A percentile compares a stretch with the other conserved stretches of the same genome.
Evolutionary conservation across 2,329 filamentous ascomycete species (phyloP).

Genomic region (Ilyonectria robusta): DNA sequence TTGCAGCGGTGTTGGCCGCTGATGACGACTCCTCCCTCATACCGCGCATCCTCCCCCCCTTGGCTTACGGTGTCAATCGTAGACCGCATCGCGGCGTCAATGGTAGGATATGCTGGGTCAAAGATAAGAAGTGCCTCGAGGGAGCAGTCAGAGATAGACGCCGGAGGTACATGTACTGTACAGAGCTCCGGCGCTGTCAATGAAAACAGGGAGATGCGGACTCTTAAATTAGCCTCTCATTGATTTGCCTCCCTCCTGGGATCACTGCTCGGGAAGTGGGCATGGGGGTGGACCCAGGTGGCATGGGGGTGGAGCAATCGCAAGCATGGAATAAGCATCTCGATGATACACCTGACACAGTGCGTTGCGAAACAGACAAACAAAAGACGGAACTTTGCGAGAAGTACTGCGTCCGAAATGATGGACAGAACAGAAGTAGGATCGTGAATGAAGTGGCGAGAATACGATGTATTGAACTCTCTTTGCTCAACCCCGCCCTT

Average conservation of each 20-base stretch:
- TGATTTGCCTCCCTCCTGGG: slow-evolving; percentile 16
- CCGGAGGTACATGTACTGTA: slow-evolving; percentile 1
- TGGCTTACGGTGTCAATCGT: slow-evolving; percentile 6
- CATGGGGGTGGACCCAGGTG: slow-evolving; percentile 3
- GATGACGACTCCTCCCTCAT: slow-evolving; percentile 24
- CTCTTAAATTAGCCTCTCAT: slow-evolving; percentile 12
- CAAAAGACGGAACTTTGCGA: not conserved
- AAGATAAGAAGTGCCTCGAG: not conserved
- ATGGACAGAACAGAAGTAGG: not conserved
- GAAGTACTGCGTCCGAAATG: not conserved
- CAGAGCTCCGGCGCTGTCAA: slow-evolving; percentile 1
- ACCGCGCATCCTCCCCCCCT: not conserved
- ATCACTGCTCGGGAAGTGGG: slow-evolving; percentile 24
- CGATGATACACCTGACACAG: slow-evolving; percentile 20
- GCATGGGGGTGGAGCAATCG: slow-evolving; percentile 8
- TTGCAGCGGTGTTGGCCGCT: slow-evolving; percentile 11
- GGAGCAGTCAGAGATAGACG: not conserved
- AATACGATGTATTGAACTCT: not conserved
- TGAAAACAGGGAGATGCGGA: not conserved
- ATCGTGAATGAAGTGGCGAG: not conserved
- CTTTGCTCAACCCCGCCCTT: not conserved
- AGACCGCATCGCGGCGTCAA: not conserved
- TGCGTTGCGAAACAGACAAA: not conserved
- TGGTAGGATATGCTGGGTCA: not conserved
- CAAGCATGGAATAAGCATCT: slow-evolving; percentile 12